A percentile compares a stretch with the other conserved stretches of the same genome.
Conservation (phyloP, 2,329 filamentous ascomycete genomes). For the Alternaria infectoria region DNA sequence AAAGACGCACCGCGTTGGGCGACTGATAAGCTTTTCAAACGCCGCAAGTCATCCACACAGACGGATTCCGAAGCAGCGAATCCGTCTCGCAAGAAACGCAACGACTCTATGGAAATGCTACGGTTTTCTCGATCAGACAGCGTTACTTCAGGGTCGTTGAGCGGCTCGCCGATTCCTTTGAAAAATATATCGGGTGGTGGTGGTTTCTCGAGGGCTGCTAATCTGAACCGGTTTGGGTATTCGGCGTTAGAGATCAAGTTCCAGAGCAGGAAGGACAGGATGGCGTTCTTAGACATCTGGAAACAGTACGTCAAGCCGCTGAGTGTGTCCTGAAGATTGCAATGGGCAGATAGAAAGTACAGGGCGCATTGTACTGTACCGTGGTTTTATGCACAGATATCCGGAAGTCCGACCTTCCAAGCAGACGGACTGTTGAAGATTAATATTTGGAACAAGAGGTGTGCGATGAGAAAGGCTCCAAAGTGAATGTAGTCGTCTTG, state of each 20-base stretch:
- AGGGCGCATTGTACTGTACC: not conserved
- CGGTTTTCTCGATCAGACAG: constrained; percentile 16
- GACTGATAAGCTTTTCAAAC: constrained; percentile 32
- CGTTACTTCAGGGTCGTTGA: constrained; percentile 18
- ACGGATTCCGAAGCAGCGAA: not conserved
- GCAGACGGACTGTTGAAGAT: not conserved
- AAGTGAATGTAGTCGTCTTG: not conserved
- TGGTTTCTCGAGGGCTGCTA: not conserved
- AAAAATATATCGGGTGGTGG: constrained; percentile 13
- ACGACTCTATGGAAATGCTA: constrained; percentile 16
- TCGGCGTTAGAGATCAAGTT: constrained; percentile 38
- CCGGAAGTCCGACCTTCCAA: not conserved
- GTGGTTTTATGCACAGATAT: not conserved
- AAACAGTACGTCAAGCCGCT: constrained; percentile 30
- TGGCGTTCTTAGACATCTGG: constrained; percentile 38
- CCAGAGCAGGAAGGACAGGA: constrained; percentile 32
- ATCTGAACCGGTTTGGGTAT: constrained; percentile 38
- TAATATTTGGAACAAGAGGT: not conserved
- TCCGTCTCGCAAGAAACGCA: constrained; percentile 9
- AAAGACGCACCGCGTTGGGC: constrained; percentile 37
- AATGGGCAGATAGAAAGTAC: not conserved
- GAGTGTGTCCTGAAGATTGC: not conserved
- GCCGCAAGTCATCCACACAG: constrained; percentile 25
- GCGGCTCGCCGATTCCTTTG: constrained; percentile 15
- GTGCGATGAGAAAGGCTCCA: not conserved